phyloP scores from a whole-genome alignment of 2,329 filamentous ascomycete genomes.

The Clonostachys sp. region DNA sequence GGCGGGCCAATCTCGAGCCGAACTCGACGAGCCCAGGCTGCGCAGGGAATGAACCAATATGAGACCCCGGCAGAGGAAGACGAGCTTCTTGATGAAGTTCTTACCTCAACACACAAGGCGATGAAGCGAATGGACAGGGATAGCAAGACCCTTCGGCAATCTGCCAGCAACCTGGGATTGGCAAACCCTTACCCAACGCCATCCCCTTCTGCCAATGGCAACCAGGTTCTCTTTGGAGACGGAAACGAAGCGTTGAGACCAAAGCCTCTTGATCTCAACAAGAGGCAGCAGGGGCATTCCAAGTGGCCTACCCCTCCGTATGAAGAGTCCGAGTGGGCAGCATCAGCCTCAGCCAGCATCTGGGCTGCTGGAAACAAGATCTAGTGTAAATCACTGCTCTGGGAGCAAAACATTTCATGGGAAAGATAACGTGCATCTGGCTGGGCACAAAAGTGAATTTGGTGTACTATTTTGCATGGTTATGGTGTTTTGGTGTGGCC shows the following conservation, averaged over 20 bases:
- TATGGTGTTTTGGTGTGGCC: constrained; percentile 4
- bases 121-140: constrained; percentile 65
- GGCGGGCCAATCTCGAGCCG: constrained; percentile 68
- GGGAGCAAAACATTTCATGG: not conserved
- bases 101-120: constrained; percentile 71
- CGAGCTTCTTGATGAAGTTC: constrained; percentile 85
- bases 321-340: constrained; percentile 88
- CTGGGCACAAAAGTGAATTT: constrained; percentile 1
- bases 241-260: constrained; percentile 57
- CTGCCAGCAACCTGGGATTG: constrained; percentile 58
- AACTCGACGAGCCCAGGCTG: constrained; percentile 72
- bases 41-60: constrained; percentile 74
- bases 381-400: constrained; percentile 21
- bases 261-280: constrained; percentile 66
- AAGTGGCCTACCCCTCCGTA: constrained; percentile 97
- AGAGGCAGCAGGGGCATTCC: constrained; percentile 46
- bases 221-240: constrained; percentile 69
- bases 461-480: constrained; percentile 2
- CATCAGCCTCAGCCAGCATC: constrained; percentile 76
- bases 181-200: constrained; percentile 60
- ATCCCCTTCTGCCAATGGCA: constrained; percentile 77
- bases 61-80: constrained; percentile 96
- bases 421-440: not conserved
- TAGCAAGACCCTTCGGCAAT: constrained; percentile 46
- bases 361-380: constrained; percentile 67